These are phyloP conservation scores for Poteriospumella lacustris DNA, from an alignment of 108 stramenopile genomes.

Conservation along the genomic window DNA sequence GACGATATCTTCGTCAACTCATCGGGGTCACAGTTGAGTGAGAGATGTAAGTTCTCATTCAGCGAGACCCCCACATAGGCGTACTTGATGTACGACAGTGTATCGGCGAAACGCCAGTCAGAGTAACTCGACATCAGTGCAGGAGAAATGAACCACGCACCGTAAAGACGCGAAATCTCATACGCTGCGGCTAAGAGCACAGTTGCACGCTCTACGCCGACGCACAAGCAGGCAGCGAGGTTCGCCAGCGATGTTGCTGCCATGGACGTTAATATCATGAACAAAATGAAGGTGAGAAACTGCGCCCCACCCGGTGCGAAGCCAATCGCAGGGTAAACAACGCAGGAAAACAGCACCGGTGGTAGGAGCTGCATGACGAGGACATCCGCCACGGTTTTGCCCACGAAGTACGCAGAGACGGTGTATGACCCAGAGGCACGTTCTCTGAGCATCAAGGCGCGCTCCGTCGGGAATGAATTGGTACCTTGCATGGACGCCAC, in stretches of 20 bases:
- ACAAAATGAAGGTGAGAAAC: conserved; percentile 16
- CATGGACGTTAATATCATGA: conserved; percentile 23
- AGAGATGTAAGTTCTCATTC: neutral
- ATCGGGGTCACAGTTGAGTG: neutral
- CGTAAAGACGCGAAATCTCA: neutral
- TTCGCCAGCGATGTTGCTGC: neutral
- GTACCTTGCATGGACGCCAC: neutral
- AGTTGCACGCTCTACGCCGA: neutral
- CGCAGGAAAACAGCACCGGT: conserved; percentile 16
- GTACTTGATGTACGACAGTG: neutral
- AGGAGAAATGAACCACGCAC: neutral
- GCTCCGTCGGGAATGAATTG: conserved; percentile 26
- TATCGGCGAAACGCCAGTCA: neutral
- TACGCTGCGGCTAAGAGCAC: neutral
- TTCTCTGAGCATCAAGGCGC: conserved; percentile 14
- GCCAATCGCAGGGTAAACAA: conserved; percentile 31
- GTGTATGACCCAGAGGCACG: conserved; percentile 24
- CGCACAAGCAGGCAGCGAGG: neutral
- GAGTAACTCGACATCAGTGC: neutral
- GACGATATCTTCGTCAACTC: too few species aligned
- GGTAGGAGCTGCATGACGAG: neutral
- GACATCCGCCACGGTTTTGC: conserved; percentile 10
- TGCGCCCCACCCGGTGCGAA: neutral
- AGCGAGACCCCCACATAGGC: neutral
- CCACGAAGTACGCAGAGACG: neutral